Evolutionary conservation across 192 early-diverging fungal species (phyloP).

Genomic region (Linnemannia hyalina): DNA sequence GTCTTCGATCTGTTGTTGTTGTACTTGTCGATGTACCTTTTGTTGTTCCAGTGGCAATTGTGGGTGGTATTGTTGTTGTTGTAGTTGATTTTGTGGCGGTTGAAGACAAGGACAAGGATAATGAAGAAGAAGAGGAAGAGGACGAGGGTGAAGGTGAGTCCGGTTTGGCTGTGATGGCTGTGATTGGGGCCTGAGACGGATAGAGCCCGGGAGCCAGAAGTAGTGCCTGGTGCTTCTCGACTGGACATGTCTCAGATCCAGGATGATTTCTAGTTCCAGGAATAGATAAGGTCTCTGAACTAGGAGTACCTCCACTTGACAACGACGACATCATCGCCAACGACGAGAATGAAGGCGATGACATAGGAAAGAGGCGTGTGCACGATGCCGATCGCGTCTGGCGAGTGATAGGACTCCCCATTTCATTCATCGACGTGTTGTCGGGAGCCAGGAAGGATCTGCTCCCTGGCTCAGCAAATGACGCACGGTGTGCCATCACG

Average conservation of each 20-base stretch:
- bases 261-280: not conserved
- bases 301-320: not conserved
- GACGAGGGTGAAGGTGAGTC: not conserved
- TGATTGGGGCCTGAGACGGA: conserved; percentile 7
- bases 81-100: not conserved
- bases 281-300: not conserved
- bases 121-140: not conserved
- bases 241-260: not conserved
- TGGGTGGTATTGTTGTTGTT: not conserved
- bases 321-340: not conserved
- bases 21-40: not conserved
- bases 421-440: not conserved
- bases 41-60: not conserved
- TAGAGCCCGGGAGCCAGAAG: not conserved
- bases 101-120: not conserved
- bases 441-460: not conserved
- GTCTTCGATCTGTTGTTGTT: not conserved
- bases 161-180: not conserved
- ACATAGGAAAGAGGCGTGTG: conserved; percentile 30
- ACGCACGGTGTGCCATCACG: not conserved
- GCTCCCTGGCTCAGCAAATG: not conserved
- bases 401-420: conserved; percentile 4
- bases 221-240: not conserved
- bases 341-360: conserved; percentile 11
- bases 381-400: conserved; percentile 40